These are phyloP conservation scores for Pestalotiopsis sp. DNA, from an alignment of 2,329 filamentous ascomycete genomes.

Conservation along the genomic window DNA sequence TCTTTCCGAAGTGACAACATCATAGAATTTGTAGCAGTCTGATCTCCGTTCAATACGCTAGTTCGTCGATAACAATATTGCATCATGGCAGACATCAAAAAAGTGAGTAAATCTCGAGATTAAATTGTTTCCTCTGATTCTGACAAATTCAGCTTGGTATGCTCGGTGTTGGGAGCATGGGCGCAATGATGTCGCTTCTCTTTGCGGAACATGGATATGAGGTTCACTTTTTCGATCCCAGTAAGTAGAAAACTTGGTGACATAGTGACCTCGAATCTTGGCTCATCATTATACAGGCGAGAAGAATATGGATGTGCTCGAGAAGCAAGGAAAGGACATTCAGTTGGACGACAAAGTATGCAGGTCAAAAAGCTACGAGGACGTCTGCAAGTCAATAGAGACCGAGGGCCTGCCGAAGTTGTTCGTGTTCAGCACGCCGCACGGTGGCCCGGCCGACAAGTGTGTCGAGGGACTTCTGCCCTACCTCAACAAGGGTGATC, in stretches of 20 bases:
- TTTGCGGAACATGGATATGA: slow-evolving; percentile 58
- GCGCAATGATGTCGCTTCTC: slow-evolving; percentile 59
- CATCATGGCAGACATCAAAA: not conserved
- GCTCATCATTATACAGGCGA: slow-evolving; percentile 25
- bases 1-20: too few relatives aligned
- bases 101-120: not conserved
- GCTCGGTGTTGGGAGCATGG: slow-evolving; percentile 62
- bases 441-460: slow-evolving; percentile 42
- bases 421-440: slow-evolving; percentile 55
- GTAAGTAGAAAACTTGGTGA: slow-evolving; percentile 14
- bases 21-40: not conserved
- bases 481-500: slow-evolving; percentile 62
- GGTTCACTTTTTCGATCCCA: slow-evolving; percentile 58
- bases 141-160: slow-evolving; percentile 48
- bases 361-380: slow-evolving; percentile 45
- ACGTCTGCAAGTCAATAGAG: slow-evolving; percentile 49
- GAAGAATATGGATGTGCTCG: slow-evolving; percentile 46
- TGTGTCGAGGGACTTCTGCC: slow-evolving; percentile 36
- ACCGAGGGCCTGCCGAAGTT: slow-evolving; percentile 42
- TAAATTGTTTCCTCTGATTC: not conserved
- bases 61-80: not conserved
- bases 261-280: not conserved
- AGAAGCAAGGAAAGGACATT: slow-evolving; percentile 34
- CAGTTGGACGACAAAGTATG: slow-evolving; percentile 31
- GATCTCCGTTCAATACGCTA: not conserved